Percentiles rank a stretch among this genome's conserved stretches.
Conservation (phyloP, 352 stramenopile species). For the Thraustochytrium striatum region DNA sequence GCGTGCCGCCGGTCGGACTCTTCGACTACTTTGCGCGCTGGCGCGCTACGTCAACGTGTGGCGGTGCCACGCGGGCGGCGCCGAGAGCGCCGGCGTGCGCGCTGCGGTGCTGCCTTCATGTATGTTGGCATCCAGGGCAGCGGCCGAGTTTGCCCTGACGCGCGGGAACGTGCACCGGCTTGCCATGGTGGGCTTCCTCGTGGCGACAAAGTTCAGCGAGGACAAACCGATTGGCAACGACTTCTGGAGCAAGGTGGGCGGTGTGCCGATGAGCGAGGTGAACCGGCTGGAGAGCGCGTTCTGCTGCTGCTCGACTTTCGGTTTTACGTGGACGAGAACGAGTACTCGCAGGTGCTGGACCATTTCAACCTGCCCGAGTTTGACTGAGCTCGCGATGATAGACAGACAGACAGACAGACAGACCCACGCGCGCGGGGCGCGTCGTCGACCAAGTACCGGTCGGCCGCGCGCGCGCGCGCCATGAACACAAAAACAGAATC, state of each 20-base stretch:
- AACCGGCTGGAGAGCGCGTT: slow-evolving; percentile 30
- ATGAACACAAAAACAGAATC: no score
- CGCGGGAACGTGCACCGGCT: slow-evolving; percentile 26
- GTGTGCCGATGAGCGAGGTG: slow-evolving; percentile 20
- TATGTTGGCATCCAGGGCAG: no score
- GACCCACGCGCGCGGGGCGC: no score
- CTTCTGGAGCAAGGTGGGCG: slow-evolving; percentile 46
- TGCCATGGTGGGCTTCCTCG: slow-evolving; percentile 30
- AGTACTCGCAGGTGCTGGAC: no score
- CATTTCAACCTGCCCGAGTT: no score
- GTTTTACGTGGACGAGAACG: slow-evolving; percentile 41
- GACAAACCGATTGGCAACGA: slow-evolving; percentile 28
- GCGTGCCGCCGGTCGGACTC: neutral
- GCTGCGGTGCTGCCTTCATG: slow-evolving; percentile 19
- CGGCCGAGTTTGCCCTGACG: slow-evolving; percentile 7
- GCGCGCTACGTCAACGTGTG: slow-evolving; percentile 39
- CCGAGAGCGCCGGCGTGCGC: slow-evolving; percentile 18
- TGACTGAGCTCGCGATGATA: no score
- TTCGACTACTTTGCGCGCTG: slow-evolving; percentile 6
- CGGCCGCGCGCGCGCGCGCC: no score
- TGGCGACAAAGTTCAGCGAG: slow-evolving; percentile 39
- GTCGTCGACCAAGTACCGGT: no score
- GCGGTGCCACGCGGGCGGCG: neutral
- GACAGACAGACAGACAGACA: no score
- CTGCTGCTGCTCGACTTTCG: slow-evolving; percentile 40